Conservation (phyloP, 2,329 filamentous ascomycete species). For the Paecilomyces niveus region DNA sequence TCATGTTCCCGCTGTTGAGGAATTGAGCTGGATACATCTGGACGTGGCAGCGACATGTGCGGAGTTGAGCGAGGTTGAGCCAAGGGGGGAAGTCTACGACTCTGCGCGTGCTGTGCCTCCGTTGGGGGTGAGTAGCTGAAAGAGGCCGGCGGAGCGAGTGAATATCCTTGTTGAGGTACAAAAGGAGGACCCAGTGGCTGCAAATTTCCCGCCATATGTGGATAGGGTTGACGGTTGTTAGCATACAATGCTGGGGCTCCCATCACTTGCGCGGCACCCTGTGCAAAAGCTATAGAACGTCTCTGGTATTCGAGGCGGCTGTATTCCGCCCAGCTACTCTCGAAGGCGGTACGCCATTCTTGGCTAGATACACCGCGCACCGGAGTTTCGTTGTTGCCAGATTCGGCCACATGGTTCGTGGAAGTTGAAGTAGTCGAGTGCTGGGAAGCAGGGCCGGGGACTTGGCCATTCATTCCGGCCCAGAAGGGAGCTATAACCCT, state of each 20-base stretch:
- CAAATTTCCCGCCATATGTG: neutral
- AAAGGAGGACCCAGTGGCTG: neutral
- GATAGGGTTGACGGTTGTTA: neutral
- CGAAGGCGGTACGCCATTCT: neutral
- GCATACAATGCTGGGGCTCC: neutral
- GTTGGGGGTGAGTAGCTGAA: neutral
- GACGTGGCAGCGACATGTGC: constrained; percentile 3
- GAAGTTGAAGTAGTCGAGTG: neutral
- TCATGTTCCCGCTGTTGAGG: constrained; percentile 8
- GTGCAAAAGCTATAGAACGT: neutral
- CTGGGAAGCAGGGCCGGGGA: neutral
- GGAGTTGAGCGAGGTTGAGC: constrained; percentile 2
- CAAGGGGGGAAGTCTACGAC: neutral
- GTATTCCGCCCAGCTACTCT: neutral
- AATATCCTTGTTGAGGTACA: neutral
- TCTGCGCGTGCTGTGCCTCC: neutral
- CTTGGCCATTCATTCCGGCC: neutral
- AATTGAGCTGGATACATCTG: constrained; percentile 2
- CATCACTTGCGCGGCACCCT: neutral
- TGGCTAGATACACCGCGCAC: neutral
- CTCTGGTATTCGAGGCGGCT: neutral
- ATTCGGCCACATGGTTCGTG: neutral
- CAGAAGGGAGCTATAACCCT: neutral
- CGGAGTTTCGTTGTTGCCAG: neutral
- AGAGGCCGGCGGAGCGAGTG: neutral